Conservation (phyloP, 1,284 basidiomycete genomes). For the Ceratobasidium sp. region DNA sequence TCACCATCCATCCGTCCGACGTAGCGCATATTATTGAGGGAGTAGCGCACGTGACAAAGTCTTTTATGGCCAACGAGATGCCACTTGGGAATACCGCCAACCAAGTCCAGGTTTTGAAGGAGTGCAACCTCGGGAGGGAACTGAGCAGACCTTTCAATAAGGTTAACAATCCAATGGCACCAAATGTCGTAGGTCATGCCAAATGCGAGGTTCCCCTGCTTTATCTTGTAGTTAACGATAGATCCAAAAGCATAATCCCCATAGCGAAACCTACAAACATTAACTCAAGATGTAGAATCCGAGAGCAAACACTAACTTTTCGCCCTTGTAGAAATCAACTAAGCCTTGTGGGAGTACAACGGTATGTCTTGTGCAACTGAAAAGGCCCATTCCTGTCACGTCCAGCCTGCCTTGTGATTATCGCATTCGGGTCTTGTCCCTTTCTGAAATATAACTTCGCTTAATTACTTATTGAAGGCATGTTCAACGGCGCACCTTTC, state of each 20-base stretch:
- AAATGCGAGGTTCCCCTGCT: neutral
- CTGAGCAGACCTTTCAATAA: too few species aligned
- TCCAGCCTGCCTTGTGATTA: constrained; percentile 29
- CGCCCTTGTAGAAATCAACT: constrained; percentile 16
- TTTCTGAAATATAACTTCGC: neutral
- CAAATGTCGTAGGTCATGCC: constrained; percentile 5
- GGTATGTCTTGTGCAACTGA: constrained; percentile 19
- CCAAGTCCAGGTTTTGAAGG: neutral
- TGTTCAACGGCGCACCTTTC: neutral
- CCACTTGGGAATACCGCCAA: constrained; percentile 7
- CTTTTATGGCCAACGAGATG: neutral
- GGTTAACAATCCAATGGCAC: neutral
- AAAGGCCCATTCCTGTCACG: constrained; percentile 10
- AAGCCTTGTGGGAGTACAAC: constrained; percentile 9
- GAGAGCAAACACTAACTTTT: constrained; percentile 1
- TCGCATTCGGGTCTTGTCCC: neutral
- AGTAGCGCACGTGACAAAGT: neutral
- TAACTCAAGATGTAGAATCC: neutral
- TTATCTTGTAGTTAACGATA: neutral
- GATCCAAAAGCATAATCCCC: constrained; percentile 14
- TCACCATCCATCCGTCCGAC: constrained; percentile 7
- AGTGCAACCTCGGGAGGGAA: neutral
- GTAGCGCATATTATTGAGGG: neutral
- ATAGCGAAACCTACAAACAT: neutral
- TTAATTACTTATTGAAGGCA: too few species aligned